Base-by-base conservation (phyloP, 306 rosid genomes). In the Purshia tridentata region DNA sequence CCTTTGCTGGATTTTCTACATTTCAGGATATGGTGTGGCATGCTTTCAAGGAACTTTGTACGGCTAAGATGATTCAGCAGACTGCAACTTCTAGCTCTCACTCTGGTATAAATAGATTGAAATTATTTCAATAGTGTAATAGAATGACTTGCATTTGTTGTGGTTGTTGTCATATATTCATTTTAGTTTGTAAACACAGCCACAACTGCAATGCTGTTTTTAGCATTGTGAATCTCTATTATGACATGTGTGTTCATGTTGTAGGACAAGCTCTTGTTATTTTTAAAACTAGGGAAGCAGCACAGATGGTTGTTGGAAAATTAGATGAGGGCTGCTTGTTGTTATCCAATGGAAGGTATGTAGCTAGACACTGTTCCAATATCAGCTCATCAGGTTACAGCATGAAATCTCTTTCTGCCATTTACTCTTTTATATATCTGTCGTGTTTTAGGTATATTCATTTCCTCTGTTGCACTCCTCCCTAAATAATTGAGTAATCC, bases 261-360 rank as follows among this genome's bases (percentile, higher is more conserved):
- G 81, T 58, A 91, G 99, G 99, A 78, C 89, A 88, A 85, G 99
- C 99, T 85, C 83, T 83, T 71, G 88, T 82, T 67, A 84, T 94
- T 73, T 91, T 94, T 48, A 79, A 72, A 71, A 84, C 73, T 48
- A 88, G 53, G 84, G 93, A 91, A 78, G 81, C 83, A 55, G 97
- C 93, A 11, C 87, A 87, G 77, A 76, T 23, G 74, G 93, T 81
- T 67, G 67, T 86, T 69, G 67, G 73, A 80, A 83, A 80, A 72
- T 81, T 91, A 79, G 82, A 86, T 3, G 77, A 88, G 63, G 84
- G 90, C 53, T 91, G 96, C 79, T 63, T 94, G 48, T 73, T 94
- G 42, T 79, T 91, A 82, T 74, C 97, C 51, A 87, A 88, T 82
- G 96, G 95, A 75, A 87, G 95, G 99, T 94, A 89, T 75, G 92